Conservation (phyloP, 805 yeast species). For the Myxozyma sirexii region DNA sequence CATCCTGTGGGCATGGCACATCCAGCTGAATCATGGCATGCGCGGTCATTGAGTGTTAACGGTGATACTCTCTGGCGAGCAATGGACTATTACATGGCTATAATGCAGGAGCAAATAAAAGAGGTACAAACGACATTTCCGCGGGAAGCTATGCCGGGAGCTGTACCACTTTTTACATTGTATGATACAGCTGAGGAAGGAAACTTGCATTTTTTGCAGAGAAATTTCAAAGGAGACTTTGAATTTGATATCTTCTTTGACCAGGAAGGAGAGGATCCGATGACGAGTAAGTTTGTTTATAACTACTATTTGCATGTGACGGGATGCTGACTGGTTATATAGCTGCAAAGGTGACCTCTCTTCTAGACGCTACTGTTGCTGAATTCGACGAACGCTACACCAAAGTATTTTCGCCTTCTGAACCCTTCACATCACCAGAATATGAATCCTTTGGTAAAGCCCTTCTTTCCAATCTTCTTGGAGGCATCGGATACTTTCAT, state of each 20-base stretch:
- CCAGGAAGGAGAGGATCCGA: slow-evolving; percentile 5
- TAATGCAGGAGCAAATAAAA: slow-evolving; percentile 70
- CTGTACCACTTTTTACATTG: slow-evolving; percentile 51
- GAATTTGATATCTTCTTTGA: slow-evolving; percentile 64
- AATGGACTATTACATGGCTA: slow-evolving; percentile 67
- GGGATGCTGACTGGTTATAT: not conserved
- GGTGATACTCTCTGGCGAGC: slow-evolving; percentile 61
- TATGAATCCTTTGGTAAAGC: slow-evolving; percentile 70
- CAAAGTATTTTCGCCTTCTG: slow-evolving; percentile 51
- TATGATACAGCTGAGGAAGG: slow-evolving; percentile 64
- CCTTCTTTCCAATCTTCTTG: slow-evolving; percentile 77
- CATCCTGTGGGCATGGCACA: slow-evolving; percentile 50
- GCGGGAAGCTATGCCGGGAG: slow-evolving; percentile 45
- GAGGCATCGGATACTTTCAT: slow-evolving; percentile 86
- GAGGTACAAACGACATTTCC: slow-evolving; percentile 36
- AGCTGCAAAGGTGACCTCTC: slow-evolving; percentile 24
- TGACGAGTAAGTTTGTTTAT: slow-evolving; percentile 20
- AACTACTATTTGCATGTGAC: not conserved
- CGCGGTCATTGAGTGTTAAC: slow-evolving; percentile 11
- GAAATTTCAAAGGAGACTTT: slow-evolving; percentile 69
- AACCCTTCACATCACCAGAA: slow-evolving; percentile 54
- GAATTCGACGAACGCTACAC: slow-evolving; percentile 58
- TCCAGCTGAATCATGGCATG: slow-evolving; percentile 19
- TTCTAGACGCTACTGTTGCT: slow-evolving; percentile 42
- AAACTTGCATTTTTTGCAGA: slow-evolving; percentile 77